A percentile compares a stretch with the other conserved stretches of the same genome.
Conservation (phyloP, 2,329 filamentous ascomycete species). For the Colletotrichum lentis region DNA sequence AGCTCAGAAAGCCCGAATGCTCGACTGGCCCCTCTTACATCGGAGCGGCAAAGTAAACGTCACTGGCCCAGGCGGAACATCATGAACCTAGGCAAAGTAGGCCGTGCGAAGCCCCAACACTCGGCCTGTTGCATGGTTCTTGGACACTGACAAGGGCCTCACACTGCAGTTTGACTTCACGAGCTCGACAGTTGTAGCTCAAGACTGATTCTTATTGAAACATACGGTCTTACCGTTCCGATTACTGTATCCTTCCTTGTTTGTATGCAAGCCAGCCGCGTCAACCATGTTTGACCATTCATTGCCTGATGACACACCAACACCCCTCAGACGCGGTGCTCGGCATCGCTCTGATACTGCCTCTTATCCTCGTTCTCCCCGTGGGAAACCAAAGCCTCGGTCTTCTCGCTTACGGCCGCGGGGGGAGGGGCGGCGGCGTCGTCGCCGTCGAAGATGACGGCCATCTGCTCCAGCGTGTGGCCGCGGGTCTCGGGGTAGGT, state of each 20-base stretch:
- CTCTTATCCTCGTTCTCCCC: too few relatives aligned
- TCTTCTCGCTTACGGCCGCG: slow-evolving; percentile 24
- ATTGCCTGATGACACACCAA: neutral
- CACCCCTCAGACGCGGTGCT: slow-evolving; percentile 11
- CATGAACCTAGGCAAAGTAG: too few relatives aligned
- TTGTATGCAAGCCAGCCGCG: neutral
- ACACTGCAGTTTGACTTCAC: too few relatives aligned
- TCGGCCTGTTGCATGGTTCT: neutral
- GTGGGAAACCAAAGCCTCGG: slow-evolving; percentile 19
- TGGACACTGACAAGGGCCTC: neutral
- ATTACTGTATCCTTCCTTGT: too few relatives aligned
- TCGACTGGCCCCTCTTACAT: too few relatives aligned
- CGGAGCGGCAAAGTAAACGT: too few relatives aligned
- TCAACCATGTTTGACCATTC: neutral
- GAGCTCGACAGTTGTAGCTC: too few relatives aligned
- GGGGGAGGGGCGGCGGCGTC: slow-evolving; percentile 20
- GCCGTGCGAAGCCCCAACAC: too few relatives aligned
- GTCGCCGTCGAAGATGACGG: slow-evolving; percentile 33
- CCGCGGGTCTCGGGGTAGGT: slow-evolving; percentile 33
- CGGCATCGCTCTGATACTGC: too few relatives aligned
- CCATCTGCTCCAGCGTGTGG: slow-evolving; percentile 35
- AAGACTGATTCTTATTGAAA: neutral
- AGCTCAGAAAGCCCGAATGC: too few relatives aligned
- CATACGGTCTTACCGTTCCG: neutral
- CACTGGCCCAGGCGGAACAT: too few relatives aligned